Evolutionary conservation across 805 yeast genomes (phyloP).

Genomic region (Maudiozyma serrabonitensis): DNA sequence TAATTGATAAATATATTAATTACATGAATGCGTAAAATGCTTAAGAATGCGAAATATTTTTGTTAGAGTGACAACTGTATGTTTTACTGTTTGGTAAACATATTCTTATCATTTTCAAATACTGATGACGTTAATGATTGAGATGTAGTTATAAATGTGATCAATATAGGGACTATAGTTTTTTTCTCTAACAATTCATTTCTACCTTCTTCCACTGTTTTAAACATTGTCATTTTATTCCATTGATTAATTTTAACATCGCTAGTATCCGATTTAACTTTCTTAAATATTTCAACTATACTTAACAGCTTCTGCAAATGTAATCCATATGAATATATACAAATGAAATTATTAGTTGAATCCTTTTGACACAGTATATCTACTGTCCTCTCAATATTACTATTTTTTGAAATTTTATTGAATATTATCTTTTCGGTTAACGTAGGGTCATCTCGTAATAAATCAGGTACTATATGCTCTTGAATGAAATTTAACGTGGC

Average conservation of each 20-base stretch:
- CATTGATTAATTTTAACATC: constrained; percentile 10
- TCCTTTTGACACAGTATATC: constrained; percentile 7
- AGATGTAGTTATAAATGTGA: constrained; percentile 1
- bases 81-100: constrained; percentile 10
- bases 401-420: constrained; percentile 14
- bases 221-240: constrained; percentile 18
- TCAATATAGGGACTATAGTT: constrained; percentile 1
- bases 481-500: constrained; percentile 12
- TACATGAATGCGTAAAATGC: not conserved
- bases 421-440: not conserved
- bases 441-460: constrained; percentile 4
- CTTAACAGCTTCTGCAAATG: constrained; percentile 22
- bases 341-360: not conserved
- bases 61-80: not conserved
- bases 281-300: constrained; percentile 19
- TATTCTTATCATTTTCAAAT: constrained; percentile 5
- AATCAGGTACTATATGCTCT: constrained; percentile 11
- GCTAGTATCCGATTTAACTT: not conserved
- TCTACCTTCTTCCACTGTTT: constrained; percentile 13
- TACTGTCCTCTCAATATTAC: constrained; percentile 14
- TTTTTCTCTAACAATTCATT: constrained; percentile 21
- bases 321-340: constrained; percentile 20
- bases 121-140: not conserved
- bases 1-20: not conserved
- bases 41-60: not conserved